Conservation (phyloP, 306 rosid species). For the Medicago arabica region DNA sequence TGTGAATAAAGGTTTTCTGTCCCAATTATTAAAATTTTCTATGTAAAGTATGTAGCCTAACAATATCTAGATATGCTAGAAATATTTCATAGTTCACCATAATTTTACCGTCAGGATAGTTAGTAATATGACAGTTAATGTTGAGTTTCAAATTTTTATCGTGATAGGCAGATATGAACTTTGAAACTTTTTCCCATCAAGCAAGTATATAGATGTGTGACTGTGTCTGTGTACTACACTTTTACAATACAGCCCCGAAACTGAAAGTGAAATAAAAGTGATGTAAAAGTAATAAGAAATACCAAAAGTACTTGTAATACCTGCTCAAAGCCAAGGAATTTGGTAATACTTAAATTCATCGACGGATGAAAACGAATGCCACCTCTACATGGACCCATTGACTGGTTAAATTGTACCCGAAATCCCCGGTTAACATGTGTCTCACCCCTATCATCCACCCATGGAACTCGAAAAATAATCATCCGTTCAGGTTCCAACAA, state of each 20-base stretch:
- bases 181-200: too few species aligned
- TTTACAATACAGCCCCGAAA: neutral
- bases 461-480: conserved; percentile 91
- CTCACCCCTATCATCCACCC: conserved; percentile 98
- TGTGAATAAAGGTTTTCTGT: neutral
- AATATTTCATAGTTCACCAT: neutral
- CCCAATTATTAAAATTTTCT: neutral
- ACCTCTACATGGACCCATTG: conserved; percentile 97
- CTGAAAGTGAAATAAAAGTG: neutral
- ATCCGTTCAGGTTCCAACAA: conserved; percentile 93
- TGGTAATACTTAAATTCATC: conserved; percentile 85
- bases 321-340: conserved; percentile 98
- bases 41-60: too few species aligned
- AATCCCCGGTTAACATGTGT: conserved; percentile 85
- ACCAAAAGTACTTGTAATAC: conserved; percentile 51
- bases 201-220: too few species aligned
- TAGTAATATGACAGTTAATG: neutral
- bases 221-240: neutral
- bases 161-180: neutral
- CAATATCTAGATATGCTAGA: neutral
- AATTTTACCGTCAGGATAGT: neutral
- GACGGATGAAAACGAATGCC: conserved; percentile 93
- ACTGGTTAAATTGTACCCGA: conserved; percentile 94
- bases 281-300: conserved; percentile 7
- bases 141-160: neutral